A percentile compares a stretch with the other conserved stretches of the same genome.
Conservation (phyloP, 1,139 yeast genomes). For the Debaryomyces sp. region DNA sequence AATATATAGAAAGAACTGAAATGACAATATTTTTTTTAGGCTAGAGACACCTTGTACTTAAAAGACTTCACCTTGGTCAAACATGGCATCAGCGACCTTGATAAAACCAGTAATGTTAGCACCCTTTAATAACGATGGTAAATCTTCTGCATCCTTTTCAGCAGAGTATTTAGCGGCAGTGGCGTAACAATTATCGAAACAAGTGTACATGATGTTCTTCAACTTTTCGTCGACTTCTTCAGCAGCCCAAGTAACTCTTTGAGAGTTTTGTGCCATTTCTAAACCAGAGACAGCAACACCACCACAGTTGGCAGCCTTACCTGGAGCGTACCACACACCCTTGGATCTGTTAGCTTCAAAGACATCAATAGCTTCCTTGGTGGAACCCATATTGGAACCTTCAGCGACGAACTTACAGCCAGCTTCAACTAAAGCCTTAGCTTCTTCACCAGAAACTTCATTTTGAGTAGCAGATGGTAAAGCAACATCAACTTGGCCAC, state of each 20-base stretch:
- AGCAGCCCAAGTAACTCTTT: constrained; percentile 82
- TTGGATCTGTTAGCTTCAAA: constrained; percentile 84
- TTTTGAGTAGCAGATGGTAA: constrained; percentile 98
- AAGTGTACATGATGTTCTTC: constrained; percentile 85
- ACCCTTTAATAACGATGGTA: constrained; percentile 96
- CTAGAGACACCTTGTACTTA: constrained; percentile 22
- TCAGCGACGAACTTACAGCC: constrained; percentile 96
- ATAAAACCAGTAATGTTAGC: constrained; percentile 99
- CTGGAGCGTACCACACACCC: constrained; percentile 97
- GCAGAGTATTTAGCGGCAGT: constrained; percentile 83
- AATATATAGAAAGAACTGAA: constrained; percentile 9
- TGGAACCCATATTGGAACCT: constrained; percentile 99
- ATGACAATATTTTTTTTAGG: constrained; percentile 1
- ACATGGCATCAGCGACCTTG: constrained; percentile 98
- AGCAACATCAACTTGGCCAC: constrained; percentile 92
- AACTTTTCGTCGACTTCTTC: constrained; percentile 89
- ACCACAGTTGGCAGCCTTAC: constrained; percentile 99
- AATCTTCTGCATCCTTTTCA: constrained; percentile 56
- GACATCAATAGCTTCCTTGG: constrained; percentile 93
- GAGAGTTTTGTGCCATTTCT: constrained; percentile 99
- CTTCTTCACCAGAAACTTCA: constrained; percentile 97
- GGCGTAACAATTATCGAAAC: constrained; percentile 90
- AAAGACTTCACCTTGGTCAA: constrained; percentile 90
- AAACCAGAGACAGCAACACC: constrained; percentile 99
- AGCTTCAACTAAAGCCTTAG: constrained; percentile 87